Evolutionary conservation across 2,329 filamentous ascomycete species (phyloP).

Genomic region (Exophiala viscosa): DNA sequence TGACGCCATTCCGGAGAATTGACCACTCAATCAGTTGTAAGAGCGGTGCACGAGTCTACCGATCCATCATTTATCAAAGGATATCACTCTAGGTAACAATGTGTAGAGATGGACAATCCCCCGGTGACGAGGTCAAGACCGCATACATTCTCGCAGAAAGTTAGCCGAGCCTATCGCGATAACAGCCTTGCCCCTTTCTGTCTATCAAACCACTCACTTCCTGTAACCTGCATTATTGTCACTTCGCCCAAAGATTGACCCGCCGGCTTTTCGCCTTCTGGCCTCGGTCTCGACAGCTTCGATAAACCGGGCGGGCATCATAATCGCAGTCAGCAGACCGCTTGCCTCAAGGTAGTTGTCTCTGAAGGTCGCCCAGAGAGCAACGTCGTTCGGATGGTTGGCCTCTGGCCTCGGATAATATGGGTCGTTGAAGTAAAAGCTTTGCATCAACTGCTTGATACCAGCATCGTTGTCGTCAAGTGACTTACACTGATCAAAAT

Average conservation of each 20-base stretch:
- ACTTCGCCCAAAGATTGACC: not conserved
- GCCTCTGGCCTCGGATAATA: slow-evolving; percentile 46
- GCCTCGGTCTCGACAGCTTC: slow-evolving; percentile 1
- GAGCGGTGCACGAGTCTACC: not conserved
- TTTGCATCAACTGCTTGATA: slow-evolving; percentile 40
- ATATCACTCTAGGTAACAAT: not conserved
- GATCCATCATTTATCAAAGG: not conserved
- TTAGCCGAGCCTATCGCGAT: too few species aligned
- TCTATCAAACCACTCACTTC: not conserved
- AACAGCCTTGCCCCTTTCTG: not conserved
- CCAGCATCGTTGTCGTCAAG: slow-evolving; percentile 42
- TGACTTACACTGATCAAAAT: slow-evolving; percentile 44
- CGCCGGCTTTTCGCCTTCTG: not conserved
- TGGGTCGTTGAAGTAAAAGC: slow-evolving; percentile 51
- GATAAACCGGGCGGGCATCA: slow-evolving; percentile 6
- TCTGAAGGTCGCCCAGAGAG: slow-evolving; percentile 31
- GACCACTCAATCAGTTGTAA: not conserved
- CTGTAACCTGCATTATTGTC: not conserved
- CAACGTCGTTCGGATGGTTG: slow-evolving; percentile 5
- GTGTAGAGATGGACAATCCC: not conserved
- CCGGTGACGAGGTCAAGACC: too few species aligned
- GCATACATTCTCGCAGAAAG: too few species aligned
- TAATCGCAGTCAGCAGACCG: not conserved
- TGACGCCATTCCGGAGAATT: slow-evolving; percentile 11
- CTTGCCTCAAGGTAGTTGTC: slow-evolving; percentile 28